Evolutionary conservation across 2,329 filamentous ascomycete genomes (phyloP), one percentile per base, ranked within the genome.

Genomic region (Daldinia sp.): DNA sequence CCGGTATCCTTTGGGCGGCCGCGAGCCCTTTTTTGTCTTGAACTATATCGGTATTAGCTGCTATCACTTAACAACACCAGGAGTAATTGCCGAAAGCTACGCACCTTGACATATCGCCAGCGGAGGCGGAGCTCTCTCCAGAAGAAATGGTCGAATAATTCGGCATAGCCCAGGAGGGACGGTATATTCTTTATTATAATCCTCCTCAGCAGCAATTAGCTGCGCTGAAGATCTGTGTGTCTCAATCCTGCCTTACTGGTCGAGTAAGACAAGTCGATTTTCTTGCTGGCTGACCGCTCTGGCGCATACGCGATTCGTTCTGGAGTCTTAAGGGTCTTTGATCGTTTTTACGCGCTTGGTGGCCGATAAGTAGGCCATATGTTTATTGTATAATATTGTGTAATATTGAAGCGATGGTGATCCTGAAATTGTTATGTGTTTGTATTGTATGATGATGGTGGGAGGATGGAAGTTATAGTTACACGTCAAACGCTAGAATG

Each of bases 1-100:
- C 76, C 74, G 63, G 86, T 87, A 80, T 92, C 89, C 82, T 94
- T 94, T 75, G 73, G 73, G 61, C 91, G 90, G 71, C 86, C 88
- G 77, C 89, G 82, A 28, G 80, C 84, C 74, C 86, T 83, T 78
- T 89, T 87, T 77, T 81, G 80, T 80, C 87, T 87, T 68, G 4
- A 44, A 12, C 23, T 23, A 44, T n/a, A 33, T 54, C n/a, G 44
- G 15, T 42, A 54, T 69, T 56, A 68, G 64, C 39, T 7, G 4
- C 6, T 7, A 13, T 15, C 23, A 20, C 35, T 46, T 35, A 18
- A 48, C 9, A 9, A 41, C 56, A 46, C 2, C 2, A 12, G n/a
- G 4, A 5, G 4, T 28, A 18, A 4, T 33, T 70, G 20, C 59
- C 20, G 28, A 37, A 37, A 23, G 18, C 9, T 20, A 69, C 74